Evolutionary conservation across 805 yeast genomes (phyloP), one percentile per base, ranked within the genome.

Genomic region (Schwanniomyces vanrijiae): DNA sequence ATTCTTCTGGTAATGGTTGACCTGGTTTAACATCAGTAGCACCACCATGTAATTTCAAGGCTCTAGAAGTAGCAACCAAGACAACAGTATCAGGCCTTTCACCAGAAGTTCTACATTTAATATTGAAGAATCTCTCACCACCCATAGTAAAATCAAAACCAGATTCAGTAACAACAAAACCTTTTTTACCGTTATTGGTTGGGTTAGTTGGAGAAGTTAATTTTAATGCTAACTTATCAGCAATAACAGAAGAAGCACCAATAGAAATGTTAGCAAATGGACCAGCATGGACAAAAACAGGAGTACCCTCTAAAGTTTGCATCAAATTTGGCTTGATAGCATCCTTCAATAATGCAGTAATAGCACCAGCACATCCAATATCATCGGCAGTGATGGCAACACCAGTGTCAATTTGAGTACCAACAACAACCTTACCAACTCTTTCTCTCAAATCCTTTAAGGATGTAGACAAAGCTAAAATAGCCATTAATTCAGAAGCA

Each of bases 111-210:
- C 98, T 84, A 69, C 97, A 90, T 75, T 92, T 92, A 68, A 92
- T 92, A 75, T 92, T 90, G 71, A 92, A 81, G 73, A 92, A 92
- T 61, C 98, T 81, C 76, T 92, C 99, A 58, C 98, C 98, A 55
- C 99, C 99, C 98, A 92, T 92, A 42, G 97, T 92, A 77, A 94
- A 92, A 70, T 92, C 98, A 72, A 92, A 92, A 44, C 99, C 99
- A 34, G 98, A 97, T 69, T 92, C 99, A 43, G 99, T 92, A 51
- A 92, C 89, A 46, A 90, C 98, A 64, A 81, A 92, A 55, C 98
- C 98, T 51, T 76, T 74, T 47, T 56, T 50, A 45, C 82, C 78
- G 50, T 58, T 66, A 57, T 73, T 73, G 47, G 64, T 63, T 52
- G 78, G 68, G 69, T 61, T 76, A 51, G 72, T 61, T 16, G 77